Conservation (phyloP, 495 filamentous ascomycete genomes). For the Rhypophila decipiens region DNA sequence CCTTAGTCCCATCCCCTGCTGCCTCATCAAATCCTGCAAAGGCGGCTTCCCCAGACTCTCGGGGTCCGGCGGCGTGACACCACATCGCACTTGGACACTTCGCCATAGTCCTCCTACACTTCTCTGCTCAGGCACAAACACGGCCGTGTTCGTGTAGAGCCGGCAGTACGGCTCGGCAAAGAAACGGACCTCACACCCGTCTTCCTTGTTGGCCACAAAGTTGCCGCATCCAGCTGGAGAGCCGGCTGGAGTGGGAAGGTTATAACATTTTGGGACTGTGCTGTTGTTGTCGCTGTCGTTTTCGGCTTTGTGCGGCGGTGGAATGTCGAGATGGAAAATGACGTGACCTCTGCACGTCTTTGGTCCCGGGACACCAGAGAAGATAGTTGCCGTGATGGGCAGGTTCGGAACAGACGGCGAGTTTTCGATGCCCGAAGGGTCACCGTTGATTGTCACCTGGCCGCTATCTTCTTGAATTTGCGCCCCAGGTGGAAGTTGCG, state of each 20-base stretch:
- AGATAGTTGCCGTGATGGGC: conserved; percentile 28
- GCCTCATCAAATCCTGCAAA: conserved; percentile 9
- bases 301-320: conserved; percentile 12
- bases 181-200: conserved; percentile 34
- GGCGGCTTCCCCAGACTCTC: conserved; percentile 12
- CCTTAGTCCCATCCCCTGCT: neutral
- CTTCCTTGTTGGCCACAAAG: conserved; percentile 30
- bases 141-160: conserved; percentile 33
- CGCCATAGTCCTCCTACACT: conserved; percentile 29
- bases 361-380: conserved; percentile 31
- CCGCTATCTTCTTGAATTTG: conserved; percentile 23
- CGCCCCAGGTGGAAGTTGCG: conserved; percentile 14
- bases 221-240: conserved; percentile 29
- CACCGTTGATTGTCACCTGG: conserved; percentile 29
- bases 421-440: conserved; percentile 14
- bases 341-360: conserved; percentile 29
- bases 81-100: conserved; percentile 32
- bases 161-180: conserved; percentile 31
- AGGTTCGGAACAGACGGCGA: conserved; percentile 15
- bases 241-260: conserved; percentile 24
- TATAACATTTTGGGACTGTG: conserved; percentile 23
- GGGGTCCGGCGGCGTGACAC: conserved; percentile 18
- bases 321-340: conserved; percentile 19
- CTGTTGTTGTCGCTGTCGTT: conserved; percentile 13
- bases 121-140: conserved; percentile 30